Base-by-base conservation (phyloP, 257 asterid genomes). In the Nicotiana paniculata region DNA sequence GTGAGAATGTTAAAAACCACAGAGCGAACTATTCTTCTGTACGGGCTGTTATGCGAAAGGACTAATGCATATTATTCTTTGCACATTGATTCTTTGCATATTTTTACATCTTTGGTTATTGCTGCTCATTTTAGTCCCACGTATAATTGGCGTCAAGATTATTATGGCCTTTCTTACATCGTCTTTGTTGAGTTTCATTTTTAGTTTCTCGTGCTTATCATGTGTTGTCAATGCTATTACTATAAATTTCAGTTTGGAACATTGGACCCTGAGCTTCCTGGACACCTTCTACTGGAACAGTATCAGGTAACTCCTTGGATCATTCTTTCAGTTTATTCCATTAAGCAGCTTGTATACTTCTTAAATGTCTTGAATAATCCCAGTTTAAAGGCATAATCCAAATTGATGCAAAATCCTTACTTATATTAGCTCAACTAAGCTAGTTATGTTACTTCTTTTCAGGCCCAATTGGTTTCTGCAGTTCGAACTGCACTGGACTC, bases 391-490 rank as follows among this genome's bases (percentile, higher is more conserved):
- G 57, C 32, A n/a, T 37, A 81, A 64, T 51, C n/a, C 18, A 66
- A 16, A 28, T 17, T 81, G 65, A 80, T 28, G 57, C 51, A 74
- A 74, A 74, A 26, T 74, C 62, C 62, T 48, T 74, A 74, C 46
- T 51, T 59, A 72, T 72, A 74, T 74, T 48, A 74, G 79, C 43
- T 74, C 63, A 48, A 74, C 80, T 51, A 46, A 80, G 51, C 77
- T 80, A 39, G 83, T 80, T 48, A 63, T 62, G n/a, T 51, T 32
- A 62, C 61, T 61, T 26, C n/a, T 53, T 59, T 48, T 59, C 84
- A 96, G 99, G 99, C 99, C 81, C 99, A 96, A 86, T 85, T 96
- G 82, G 92, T 94, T 46, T 96, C 98, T 1, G 99, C 99, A 69
- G 97, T 94, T 86, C 95, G 99, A 87, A 94, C 98, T 89, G 93